phyloP scores from a whole-genome alignment of 306 rosid genomes.

The Lotus japonicus region DNA sequence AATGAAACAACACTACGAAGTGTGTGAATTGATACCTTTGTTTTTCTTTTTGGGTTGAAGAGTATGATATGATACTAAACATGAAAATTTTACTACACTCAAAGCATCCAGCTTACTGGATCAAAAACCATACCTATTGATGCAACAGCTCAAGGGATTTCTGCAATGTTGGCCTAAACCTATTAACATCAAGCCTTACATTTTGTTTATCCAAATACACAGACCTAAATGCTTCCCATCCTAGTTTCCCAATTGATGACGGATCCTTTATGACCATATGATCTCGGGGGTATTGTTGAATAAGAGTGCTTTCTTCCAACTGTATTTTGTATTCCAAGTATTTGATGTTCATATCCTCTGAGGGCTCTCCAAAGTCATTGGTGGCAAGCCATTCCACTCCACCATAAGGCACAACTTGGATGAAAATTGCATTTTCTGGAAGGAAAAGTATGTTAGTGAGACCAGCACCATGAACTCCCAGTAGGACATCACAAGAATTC shows the following conservation, averaged over 20 bases:
- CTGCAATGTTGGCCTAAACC: constrained; percentile 60
- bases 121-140: constrained; percentile 19
- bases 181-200: constrained; percentile 52
- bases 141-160: constrained; percentile 76
- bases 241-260: constrained; percentile 32
- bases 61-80: neutral
- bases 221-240: constrained; percentile 50
- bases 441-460: constrained; percentile 81
- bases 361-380: constrained; percentile 45
- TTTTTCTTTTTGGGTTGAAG: too few species aligned
- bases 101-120: neutral
- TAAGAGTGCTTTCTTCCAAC: constrained; percentile 64
- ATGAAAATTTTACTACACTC: neutral
- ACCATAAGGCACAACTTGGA: constrained; percentile 77
- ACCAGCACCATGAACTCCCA: constrained; percentile 99
- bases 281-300: constrained; percentile 60
- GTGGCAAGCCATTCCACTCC: constrained; percentile 67
- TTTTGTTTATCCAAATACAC: constrained; percentile 69
- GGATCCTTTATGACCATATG: constrained; percentile 51
- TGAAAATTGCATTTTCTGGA: constrained; percentile 66
- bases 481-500: constrained; percentile 78
- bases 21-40: neutral
- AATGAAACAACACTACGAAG: neutral
- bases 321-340: constrained; percentile 70
- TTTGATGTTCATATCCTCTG: constrained; percentile 58